Base-by-base conservation (phyloP, 2,329 filamentous ascomycete species). In the Hansfordia pulvinata region DNA sequence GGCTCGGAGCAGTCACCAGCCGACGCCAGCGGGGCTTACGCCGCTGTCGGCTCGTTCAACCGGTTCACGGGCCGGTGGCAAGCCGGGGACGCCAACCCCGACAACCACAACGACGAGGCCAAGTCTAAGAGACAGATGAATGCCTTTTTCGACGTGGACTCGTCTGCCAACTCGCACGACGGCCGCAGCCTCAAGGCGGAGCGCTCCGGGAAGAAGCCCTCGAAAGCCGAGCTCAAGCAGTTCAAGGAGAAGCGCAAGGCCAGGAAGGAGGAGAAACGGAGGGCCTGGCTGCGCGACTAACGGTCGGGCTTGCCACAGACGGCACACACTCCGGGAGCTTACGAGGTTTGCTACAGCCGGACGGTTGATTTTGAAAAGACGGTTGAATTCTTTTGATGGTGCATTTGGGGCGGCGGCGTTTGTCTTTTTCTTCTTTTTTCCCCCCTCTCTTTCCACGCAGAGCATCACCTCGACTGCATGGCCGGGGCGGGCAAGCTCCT, bases 91-190 rank as follows among this genome's bases (percentile, higher is more conserved):
- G 59, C 76, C 35, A 76, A 68, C 3, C 72, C 82, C 2, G 83
- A 90, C 28, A 70, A 76, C 27, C 79, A 86, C 58, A 79, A 74
- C 39, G 85, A 93, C 44, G 84, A 92, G 46, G 80, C 83, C 46
- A 94, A 93, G 62, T 78, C 78, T 33, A 66, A 64, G 27, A 67
- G 90, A 23, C 90, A 96, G 57, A 80, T 96, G 79, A 81, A 82
- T 46, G 82, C 85, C 20, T 96, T 78, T 55, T 98, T 96, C 50
- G 88, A 98, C 47, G 86, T 94, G 22, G 86, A 96, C 50, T 82
- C 85, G 4, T 86, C 85, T 3, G 88, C 86, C 4, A 94, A 93
- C 46, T 71, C 72, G 31, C 86, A 98, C 45, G 78, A 93, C 41
- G 90, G 90, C 2, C 71, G 78, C 31, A 94, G 86, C 46, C 60